Evolutionary conservation across 1,139 yeast genomes (phyloP).

Genomic region (Starmera stellimalicola): DNA sequence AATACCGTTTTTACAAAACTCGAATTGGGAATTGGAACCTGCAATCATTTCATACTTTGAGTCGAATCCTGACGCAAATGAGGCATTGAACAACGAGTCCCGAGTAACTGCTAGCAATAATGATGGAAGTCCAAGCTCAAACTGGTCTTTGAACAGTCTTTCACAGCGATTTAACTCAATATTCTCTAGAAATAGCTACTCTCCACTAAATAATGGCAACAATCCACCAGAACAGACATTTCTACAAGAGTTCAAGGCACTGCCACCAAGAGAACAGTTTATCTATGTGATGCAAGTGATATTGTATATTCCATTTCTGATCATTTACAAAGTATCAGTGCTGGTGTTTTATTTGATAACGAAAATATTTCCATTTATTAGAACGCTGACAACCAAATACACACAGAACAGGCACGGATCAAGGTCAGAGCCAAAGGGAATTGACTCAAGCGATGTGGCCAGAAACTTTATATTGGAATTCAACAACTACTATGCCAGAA

Average conservation of each 20-base stretch:
- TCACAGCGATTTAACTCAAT: not conserved
- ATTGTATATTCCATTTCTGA: slow-evolving; percentile 13
- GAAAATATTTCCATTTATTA: slow-evolving; percentile 14
- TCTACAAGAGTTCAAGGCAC: slow-evolving; percentile 6
- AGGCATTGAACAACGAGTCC: slow-evolving; percentile 11
- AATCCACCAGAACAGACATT: slow-evolving; percentile 8
- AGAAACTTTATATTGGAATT: slow-evolving; percentile 28
- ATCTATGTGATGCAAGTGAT: slow-evolving; percentile 12
- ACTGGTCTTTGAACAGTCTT: not conserved
- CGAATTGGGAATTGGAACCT: slow-evolving; percentile 23
- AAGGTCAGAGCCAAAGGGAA: slow-evolving; percentile 22
- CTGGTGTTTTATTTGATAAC: slow-evolving; percentile 7
- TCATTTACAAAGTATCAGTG: slow-evolving; percentile 10
- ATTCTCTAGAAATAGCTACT: not conserved
- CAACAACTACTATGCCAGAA: slow-evolving; percentile 25
- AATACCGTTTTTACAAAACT: slow-evolving; percentile 14
- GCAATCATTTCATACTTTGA: slow-evolving; percentile 17
- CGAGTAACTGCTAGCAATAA: slow-evolving; percentile 15
- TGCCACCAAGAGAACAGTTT: slow-evolving; percentile 10
- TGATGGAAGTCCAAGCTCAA: slow-evolving; percentile 4
- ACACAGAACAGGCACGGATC: slow-evolving; percentile 17
- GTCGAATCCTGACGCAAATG: slow-evolving; percentile 13
- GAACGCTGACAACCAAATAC: slow-evolving; percentile 10
- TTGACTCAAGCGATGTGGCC: slow-evolving; percentile 32
- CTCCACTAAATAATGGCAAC: slow-evolving; percentile 2